These are phyloP conservation scores for Monosporascus sp. DNA, from an alignment of 2,329 filamentous ascomycete species.

Conservation along the genomic window DNA sequence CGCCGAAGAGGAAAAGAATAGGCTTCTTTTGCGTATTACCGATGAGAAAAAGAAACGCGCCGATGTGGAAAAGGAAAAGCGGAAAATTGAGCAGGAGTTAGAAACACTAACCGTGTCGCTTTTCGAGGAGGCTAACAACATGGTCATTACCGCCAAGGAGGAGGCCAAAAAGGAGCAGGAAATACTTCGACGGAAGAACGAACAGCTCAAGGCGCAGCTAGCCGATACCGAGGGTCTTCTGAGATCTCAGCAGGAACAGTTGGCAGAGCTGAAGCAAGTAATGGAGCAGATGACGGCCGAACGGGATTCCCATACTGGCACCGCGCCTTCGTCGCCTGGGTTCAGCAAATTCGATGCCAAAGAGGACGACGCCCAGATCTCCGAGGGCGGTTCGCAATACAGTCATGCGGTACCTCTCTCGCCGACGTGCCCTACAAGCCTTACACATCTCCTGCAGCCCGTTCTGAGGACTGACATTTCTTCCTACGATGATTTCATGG, in stretches of 20 bases:
- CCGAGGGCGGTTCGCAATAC: conserved; percentile 30
- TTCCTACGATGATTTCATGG: conserved; percentile 79
- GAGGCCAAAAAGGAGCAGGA: conserved; percentile 84
- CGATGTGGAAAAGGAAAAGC: conserved; percentile 71
- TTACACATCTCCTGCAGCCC: conserved; percentile 77
- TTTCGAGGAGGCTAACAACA: conserved; percentile 98
- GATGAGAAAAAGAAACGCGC: conserved; percentile 62
- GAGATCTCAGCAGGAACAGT: conserved; percentile 85
- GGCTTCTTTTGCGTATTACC: conserved; percentile 50
- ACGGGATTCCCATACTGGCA: conserved; percentile 67
- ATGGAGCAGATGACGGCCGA: conserved; percentile 81
- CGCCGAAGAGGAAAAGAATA: conserved; percentile 65
- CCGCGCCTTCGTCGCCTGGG: conserved; percentile 77
- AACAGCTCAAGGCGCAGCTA: conserved; percentile 79
- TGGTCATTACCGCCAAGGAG: conserved; percentile 89
- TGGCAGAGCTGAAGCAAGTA: conserved; percentile 83
- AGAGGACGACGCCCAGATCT: conserved; percentile 37
- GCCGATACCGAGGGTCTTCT: conserved; percentile 81
- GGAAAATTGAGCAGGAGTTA: conserved; percentile 84
- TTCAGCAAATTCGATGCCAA: conserved; percentile 61
- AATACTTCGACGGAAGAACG: conserved; percentile 73
- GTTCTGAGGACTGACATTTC: conserved; percentile 76
- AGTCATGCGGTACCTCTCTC: conserved; percentile 38
- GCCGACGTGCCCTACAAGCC: conserved; percentile 61
- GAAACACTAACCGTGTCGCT: conserved; percentile 85